Conservation (phyloP, 768 basidiomycete genomes). For the Butyriboletus loyo region DNA sequence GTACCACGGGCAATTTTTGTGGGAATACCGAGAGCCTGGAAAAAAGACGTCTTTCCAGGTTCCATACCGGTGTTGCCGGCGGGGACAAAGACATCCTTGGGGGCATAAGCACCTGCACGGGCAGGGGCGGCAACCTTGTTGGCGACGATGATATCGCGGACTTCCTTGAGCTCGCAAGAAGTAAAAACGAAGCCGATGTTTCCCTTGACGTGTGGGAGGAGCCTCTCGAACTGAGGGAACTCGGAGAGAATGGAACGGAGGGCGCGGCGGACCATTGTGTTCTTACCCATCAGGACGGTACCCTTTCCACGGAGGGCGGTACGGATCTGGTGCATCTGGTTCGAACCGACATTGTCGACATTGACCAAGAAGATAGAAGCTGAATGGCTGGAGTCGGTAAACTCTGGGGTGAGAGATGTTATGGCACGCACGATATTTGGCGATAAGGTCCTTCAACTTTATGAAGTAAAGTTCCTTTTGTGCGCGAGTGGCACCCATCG, state of each 20-base stretch:
- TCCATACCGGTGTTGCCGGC: constrained; percentile 99
- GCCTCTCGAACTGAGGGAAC: constrained; percentile 90
- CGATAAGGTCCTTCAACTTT: constrained; percentile 91
- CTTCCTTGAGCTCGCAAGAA: constrained; percentile 83
- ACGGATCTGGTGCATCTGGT: constrained; percentile 99
- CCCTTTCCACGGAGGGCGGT: constrained; percentile 94
- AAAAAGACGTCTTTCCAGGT: constrained; percentile 99
- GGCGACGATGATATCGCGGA: constrained; percentile 88
- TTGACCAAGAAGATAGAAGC: constrained; percentile 99
- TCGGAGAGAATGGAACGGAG: constrained; percentile 88
- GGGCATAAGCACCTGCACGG: constrained; percentile 95
- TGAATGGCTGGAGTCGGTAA: constrained; percentile 31
- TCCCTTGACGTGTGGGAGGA: constrained; percentile 93
- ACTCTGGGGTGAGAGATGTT: background rate
- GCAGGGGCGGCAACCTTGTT: constrained; percentile 99
- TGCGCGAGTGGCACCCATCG: constrained; percentile 90
- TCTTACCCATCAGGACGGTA: constrained; percentile 99
- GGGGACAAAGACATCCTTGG: constrained; percentile 88
- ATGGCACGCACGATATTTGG: constrained; percentile 75
- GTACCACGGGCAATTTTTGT: constrained; percentile 99
- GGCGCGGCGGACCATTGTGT: constrained; percentile 99
- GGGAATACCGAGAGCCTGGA: constrained; percentile 99
- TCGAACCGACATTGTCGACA: constrained; percentile 99
- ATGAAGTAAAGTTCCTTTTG: constrained; percentile 90
- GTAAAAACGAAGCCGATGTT: constrained; percentile 99